Evolutionary conservation across 345 rosid species (phyloP), one percentile per base, ranked within the genome.

Genomic region (Jatropha curcas): DNA sequence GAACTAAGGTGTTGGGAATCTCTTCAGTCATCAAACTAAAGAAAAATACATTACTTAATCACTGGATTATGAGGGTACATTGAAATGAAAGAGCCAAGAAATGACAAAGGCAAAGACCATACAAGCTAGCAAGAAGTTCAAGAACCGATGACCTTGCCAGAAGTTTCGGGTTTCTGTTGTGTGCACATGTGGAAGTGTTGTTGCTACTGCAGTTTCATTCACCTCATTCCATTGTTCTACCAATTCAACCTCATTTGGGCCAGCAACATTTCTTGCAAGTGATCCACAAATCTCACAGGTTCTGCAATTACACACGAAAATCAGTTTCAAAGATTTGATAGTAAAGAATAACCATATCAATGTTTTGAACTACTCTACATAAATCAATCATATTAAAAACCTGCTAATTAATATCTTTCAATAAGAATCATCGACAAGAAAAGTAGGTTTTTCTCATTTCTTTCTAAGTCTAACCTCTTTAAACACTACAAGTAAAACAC

Each of bases 211-310:
- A 4, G 72, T 60, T 43, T 83, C 88, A 56, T 56, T 77, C 35
- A 72, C 81, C 65, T 89, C 89, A 11, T 76, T 82, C 83, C 79
- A 80, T 53, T 20, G 84, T 70, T 87, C 90, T 70, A 37, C 77
- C n/a, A 77, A 37, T 74, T 83, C 96, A 0, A 52, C 76, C 66
- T 91, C 97, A 31, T 78, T 77, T 8, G 72, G 77, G 71, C 86
- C 89, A 57, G 82, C 83, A 67, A 93, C 88, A 55, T 93, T 93
- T 19, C 75, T 78, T 0, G 98, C 98, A 27, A 86, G 71, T 22
- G 97, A 85, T 63, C 98, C 96, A 34, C 98, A 93, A n/a, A 93
- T 92, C 86, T 93, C 98, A 74, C 98, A 93, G 53, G 89, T 91
- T 81, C 98, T 92, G 86, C 78, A 77, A 1, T 72, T 58, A 63